Conservation (phyloP, 2,329 filamentous ascomycete genomes). For the Trichoderma lentiforme region DNA sequence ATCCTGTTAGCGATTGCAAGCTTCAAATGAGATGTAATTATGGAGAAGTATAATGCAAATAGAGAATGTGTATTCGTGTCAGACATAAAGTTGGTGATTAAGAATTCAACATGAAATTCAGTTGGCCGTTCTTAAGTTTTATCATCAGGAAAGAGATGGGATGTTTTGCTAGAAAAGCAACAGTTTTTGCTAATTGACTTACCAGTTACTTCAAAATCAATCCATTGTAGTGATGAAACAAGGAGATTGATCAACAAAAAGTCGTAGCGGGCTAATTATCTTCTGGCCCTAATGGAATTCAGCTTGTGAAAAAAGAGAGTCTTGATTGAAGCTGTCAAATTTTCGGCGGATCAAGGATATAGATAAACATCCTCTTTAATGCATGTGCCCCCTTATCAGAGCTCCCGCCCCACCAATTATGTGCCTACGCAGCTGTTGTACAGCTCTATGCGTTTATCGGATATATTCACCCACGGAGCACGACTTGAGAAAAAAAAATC, state of each 20-base stretch:
- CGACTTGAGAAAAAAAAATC: conserved; percentile 27
- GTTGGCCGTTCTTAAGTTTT: conserved; percentile 64
- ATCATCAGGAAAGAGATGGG: conserved; percentile 48
- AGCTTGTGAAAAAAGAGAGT: neutral
- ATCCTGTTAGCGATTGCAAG: conserved; percentile 25
- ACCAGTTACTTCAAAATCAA: neutral
- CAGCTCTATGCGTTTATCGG: conserved; percentile 9
- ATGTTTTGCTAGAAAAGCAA: conserved; percentile 11
- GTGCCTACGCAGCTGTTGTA: conserved; percentile 23
- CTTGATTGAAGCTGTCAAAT: neutral
- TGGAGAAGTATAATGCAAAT: neutral
- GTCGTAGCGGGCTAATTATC: neutral
- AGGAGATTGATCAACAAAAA: neutral
- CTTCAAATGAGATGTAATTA: neutral
- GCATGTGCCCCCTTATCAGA: conserved; percentile 21
- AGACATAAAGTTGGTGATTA: conserved; percentile 64
- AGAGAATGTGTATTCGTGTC: conserved; percentile 32
- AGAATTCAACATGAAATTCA: conserved; percentile 57
- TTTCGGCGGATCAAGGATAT: conserved; percentile 13
- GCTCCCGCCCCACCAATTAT: conserved; percentile 28
- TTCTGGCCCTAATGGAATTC: neutral
- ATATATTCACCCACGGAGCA: conserved; percentile 7
- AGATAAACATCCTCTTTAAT: conserved; percentile 10
- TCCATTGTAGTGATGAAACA: neutral
- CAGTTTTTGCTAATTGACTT: neutral